Percentiles rank a stretch among this genome's conserved stretches.
Evolutionary conservation across 2,329 filamentous ascomycete genomes (phyloP).

Genomic region (Penicillium sp.): DNA sequence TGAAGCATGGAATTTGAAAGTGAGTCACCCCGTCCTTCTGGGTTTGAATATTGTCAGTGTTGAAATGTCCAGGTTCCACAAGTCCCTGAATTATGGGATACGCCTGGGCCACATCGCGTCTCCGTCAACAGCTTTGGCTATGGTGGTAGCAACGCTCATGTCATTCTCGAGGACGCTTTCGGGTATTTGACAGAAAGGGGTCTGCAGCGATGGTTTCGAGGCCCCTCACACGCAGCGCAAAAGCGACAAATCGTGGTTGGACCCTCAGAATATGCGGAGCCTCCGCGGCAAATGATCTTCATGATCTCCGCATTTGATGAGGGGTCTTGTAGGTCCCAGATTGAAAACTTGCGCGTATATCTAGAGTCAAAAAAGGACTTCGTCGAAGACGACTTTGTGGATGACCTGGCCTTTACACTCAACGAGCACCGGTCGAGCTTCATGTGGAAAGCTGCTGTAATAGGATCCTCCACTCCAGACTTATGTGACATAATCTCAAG

Average conservation of each 20-base stretch:
- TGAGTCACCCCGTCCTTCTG: neutral
- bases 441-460: slow-evolving; percentile 23
- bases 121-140: slow-evolving; percentile 26
- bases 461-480: slow-evolving; percentile 7
- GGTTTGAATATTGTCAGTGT: neutral
- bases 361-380: neutral
- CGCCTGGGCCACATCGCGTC: neutral
- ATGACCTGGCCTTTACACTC: slow-evolving; percentile 29
- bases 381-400: slow-evolving; percentile 17
- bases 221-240: neutral
- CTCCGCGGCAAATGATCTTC: slow-evolving; percentile 17
- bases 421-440: slow-evolving; percentile 26
- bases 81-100: neutral
- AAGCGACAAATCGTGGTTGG: neutral
- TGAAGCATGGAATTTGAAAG: slow-evolving; percentile 6
- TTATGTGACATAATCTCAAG: neutral
- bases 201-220: neutral
- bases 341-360: slow-evolving; percentile 16
- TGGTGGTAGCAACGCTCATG: slow-evolving; percentile 29
- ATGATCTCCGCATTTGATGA: slow-evolving; percentile 33
- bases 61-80: neutral
- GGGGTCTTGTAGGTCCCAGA: slow-evolving; percentile 18
- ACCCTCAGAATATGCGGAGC: neutral
- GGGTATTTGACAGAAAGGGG: neutral
- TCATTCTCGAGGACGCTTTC: slow-evolving; percentile 20